Percentiles rank a stretch among this genome's conserved stretches.
phyloP scores from a whole-genome alignment of 176 grass and related monocot species.

The Cenchrus americanus region DNA sequence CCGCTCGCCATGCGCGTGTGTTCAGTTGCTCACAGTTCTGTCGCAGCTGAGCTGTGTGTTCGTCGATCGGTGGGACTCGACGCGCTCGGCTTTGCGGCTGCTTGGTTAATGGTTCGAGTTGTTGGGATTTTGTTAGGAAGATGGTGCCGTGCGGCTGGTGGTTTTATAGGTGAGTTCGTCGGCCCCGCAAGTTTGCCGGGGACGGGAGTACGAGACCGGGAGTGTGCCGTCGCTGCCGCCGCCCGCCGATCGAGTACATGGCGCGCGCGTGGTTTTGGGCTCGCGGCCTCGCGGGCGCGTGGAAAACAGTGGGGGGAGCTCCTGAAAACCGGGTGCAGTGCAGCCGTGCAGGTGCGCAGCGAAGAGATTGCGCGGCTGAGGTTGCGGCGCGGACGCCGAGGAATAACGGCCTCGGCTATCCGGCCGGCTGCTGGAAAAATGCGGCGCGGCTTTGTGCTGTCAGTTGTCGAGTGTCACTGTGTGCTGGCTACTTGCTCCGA shows the following conservation, averaged over 20 bases:
- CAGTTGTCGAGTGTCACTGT: not conserved
- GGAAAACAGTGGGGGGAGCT: constrained; percentile 33
- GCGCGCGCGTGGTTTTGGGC: constrained; percentile 34
- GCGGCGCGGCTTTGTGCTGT: constrained; percentile 8
- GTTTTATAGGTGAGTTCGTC: constrained; percentile 23
- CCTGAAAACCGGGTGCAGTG: constrained; percentile 49
- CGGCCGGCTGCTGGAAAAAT: not conserved
- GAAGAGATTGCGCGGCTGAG: not conserved
- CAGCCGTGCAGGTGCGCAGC: no score
- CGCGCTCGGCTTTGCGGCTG: not conserved
- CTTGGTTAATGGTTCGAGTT: not conserved
- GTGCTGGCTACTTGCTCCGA: constrained; percentile 24
- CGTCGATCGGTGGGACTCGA: not conserved
- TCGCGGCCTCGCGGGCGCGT: not conserved
- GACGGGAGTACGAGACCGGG: not conserved
- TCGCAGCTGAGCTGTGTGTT: not conserved
- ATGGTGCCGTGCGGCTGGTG: not conserved
- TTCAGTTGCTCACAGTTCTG: no score
- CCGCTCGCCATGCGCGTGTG: constrained; percentile 34
- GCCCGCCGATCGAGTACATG: not conserved
- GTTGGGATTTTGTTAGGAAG: not conserved
- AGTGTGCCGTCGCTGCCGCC: constrained; percentile 31
- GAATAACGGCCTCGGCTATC: not conserved
- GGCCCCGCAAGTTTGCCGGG: not conserved
- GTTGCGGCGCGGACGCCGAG: constrained; percentile 6